Percentiles rank a stretch among this genome's conserved stretches.
phyloP scores from a whole-genome alignment of 208 protist species.

The Acanthamoeba polyphaga region DNA sequence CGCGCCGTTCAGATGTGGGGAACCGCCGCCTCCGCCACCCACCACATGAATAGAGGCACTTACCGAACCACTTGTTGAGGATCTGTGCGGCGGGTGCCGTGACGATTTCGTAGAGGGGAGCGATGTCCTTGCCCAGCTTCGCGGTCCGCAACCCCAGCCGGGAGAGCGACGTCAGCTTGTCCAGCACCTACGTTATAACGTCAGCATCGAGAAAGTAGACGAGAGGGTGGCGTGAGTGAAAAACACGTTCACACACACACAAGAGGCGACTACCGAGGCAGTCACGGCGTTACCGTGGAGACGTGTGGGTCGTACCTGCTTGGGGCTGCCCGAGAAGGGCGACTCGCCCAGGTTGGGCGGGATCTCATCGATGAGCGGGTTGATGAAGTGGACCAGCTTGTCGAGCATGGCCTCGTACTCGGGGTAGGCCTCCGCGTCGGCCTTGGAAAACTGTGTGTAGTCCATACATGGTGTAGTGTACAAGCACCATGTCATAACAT shows the following conservation, averaged over 20 bases:
- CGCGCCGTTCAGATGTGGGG: too few species aligned
- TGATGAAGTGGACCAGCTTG: constrained; percentile 62
- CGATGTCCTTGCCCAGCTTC: constrained; percentile 54
- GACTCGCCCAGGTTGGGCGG: constrained; percentile 45
- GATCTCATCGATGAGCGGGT: constrained; percentile 56
- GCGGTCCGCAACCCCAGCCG: neutral
- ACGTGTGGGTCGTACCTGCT: neutral
- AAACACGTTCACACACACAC: neutral
- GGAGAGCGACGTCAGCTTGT: constrained; percentile 30
- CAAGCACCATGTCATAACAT: too few species aligned
- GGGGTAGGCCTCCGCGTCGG: constrained; percentile 81
- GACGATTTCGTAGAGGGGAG: constrained; percentile 74
- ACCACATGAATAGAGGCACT: too few species aligned
- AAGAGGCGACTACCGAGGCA: too few species aligned
- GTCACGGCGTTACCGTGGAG: neutral
- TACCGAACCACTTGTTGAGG: constrained; percentile 77
- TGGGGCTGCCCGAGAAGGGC: constrained; percentile 24
- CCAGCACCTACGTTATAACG: constrained; percentile 14
- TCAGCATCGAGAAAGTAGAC: too few species aligned
- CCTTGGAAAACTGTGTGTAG: constrained; percentile 79
- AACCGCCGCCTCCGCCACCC: too few species aligned
- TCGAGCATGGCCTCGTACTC: constrained; percentile 81
- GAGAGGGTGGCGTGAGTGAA: too few species aligned
- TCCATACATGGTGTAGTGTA: too few species aligned
- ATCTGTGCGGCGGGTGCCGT: constrained; percentile 77